phyloP scores from a whole-genome alignment of 2,329 filamentous ascomycete species.

The Xylariaceae sp. region DNA sequence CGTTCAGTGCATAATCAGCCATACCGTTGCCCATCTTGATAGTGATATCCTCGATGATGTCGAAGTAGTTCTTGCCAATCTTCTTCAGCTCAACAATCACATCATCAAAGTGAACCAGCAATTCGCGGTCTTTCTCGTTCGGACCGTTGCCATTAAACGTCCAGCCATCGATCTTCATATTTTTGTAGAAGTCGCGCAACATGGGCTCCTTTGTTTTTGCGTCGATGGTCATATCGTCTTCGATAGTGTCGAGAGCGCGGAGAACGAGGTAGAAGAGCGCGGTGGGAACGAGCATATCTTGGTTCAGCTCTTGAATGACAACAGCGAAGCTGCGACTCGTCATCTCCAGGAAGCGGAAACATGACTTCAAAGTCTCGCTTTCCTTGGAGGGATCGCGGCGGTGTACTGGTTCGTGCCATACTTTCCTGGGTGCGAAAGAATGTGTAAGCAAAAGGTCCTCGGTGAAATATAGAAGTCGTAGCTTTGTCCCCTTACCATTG shows the following conservation, averaged over 20 bases:
- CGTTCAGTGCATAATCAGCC: constrained; percentile 89
- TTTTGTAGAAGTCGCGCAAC: constrained; percentile 74
- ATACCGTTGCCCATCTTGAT: constrained; percentile 96
- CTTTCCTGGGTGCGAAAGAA: constrained; percentile 61
- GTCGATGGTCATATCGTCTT: constrained; percentile 94
- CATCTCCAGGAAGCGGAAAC: constrained; percentile 79
- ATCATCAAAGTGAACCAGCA: constrained; percentile 87
- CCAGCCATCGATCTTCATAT: constrained; percentile 83
- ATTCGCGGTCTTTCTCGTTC: constrained; percentile 88
- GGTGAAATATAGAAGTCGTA: neutral
- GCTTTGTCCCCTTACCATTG: constrained; percentile 65
- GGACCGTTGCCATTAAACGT: constrained; percentile 80
- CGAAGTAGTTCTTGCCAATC: constrained; percentile 77
- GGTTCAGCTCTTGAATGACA: constrained; percentile 94
- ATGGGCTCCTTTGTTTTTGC: constrained; percentile 79
- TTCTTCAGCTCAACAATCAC: constrained; percentile 84
- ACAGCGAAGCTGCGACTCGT: constrained; percentile 91
- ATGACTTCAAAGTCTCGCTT: constrained; percentile 67
- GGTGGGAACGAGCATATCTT: constrained; percentile 85
- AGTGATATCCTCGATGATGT: constrained; percentile 89
- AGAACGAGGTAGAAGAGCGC: constrained; percentile 90
- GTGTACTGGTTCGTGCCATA: constrained; percentile 95
- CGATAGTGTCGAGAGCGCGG: constrained; percentile 93
- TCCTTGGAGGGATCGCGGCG: constrained; percentile 74
- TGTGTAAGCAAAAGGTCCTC: constrained; percentile 7